Base-by-base conservation (phyloP, 176 grass and related monocot genomes). In the Calamus simplicifolius region DNA sequence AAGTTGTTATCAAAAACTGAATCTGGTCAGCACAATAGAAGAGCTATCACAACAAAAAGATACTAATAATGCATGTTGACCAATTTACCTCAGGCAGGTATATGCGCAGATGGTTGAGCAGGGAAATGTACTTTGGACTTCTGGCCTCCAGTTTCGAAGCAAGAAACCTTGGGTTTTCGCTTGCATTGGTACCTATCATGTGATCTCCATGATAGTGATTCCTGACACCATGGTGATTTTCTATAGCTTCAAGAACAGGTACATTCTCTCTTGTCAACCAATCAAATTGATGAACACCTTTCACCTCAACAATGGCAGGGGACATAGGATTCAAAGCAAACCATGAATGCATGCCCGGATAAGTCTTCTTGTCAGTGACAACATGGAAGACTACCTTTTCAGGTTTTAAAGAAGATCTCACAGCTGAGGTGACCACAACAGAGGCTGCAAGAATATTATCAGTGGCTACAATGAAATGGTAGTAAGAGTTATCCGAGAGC, bases 401-500 rank as follows among this genome's bases (percentile, higher is more conserved):
- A 83, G 87, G 87, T 16, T 91, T 92, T 69, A 80, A 68, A n/a
- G 88, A 85, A 50, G 88, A 84, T 74, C 55, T 82, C 56, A 92
- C 68, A 60, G 82, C 75, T 17, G 93, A 98, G 58, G 49, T 79
- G 62, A 90, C 87, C 10, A 98, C 93, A 75, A 98, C 93, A 27
- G 93, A 98, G 49, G 93, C 93, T 75, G 93, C 93, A 58, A 98
- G 93, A 68, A 98, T 92, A 57, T 98, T 98, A 59, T 98, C 93
- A 59, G 93, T 82, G 62, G 93, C 83, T 71, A 98, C 63, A 52
- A 98, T 77, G 73, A 82, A 98, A 63, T 98, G 93, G 52, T 75
- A 60, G 18, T 85, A 84, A 13, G 87, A 92, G 69, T 88, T 83
- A 82, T 92, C 84, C 1, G 76, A 85, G 52, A 92, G 81, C 61